Evolutionary conservation across 805 yeast genomes (phyloP), one percentile per base, ranked within the genome.

Genomic region (Jamesozyma lodderae): DNA sequence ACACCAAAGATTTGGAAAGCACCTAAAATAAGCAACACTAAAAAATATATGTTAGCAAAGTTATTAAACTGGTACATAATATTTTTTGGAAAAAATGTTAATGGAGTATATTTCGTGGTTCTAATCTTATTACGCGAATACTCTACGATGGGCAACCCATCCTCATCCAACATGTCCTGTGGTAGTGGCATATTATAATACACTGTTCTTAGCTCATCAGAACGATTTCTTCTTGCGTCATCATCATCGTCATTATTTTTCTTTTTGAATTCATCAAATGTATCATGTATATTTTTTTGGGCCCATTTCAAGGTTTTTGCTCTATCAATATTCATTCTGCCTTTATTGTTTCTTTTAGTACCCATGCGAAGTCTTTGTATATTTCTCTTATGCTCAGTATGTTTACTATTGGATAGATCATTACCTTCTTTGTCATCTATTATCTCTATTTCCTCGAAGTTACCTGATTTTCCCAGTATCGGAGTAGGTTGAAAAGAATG

Each of bases 21-120:
- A 43, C 96, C 95, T 43, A 90, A 62, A 46, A 90, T 79, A 52
- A 79, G 79, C 63, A 85, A 67, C 23, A 77, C 64, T 51, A 90
- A 64, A 69, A 90, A 90, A 65, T 87, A 90, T 36, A 86, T 66
- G 61, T 90, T 90, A 31, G 98, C 98, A 45, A 88, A 75, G 58
- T 90, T 92, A 48, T 73, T 77, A 61, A 88, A 88, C 64, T 92
- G 97, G 46, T 73, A 69, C 32, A 63, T 62, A 37, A 90, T 58
- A 62, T 90, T 87, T 58, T 87, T 87, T 3, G 97, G 97, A 29
- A 92, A 48, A 55, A 90, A 90, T 9, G 86, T 68, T 30, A 92
- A 55, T 6, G 97, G 96, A 3, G 97, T 90, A 62, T 90, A 90
- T 65, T 86, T 90, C 2, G 98, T 86, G 0, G 97, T 88, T 65